Percentiles rank a stretch among this genome's conserved stretches.
Evolutionary conservation across 1,284 basidiomycete species (phyloP).

Genomic region (Moniliophthora roreri): DNA sequence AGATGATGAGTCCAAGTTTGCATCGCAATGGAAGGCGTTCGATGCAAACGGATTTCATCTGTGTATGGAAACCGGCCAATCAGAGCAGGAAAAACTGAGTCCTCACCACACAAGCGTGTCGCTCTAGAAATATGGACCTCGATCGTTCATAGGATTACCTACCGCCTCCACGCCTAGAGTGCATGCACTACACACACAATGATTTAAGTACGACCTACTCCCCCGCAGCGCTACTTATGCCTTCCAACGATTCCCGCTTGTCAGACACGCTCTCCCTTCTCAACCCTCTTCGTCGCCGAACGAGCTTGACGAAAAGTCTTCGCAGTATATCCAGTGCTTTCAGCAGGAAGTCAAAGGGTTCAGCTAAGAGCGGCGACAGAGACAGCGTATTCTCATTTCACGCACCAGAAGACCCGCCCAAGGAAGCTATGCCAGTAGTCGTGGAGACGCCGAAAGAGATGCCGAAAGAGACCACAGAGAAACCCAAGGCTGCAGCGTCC

Average conservation of each 20-base stretch:
- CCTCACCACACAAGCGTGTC: too few relatives aligned
- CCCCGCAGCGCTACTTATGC: not conserved
- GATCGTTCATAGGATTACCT: not conserved
- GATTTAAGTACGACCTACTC: not conserved
- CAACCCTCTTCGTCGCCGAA: slow-evolving; percentile 35
- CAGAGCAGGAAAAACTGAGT: too few relatives aligned
- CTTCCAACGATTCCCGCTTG: slow-evolving; percentile 3
- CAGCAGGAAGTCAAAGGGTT: slow-evolving; percentile 1
- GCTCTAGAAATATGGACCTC: too few relatives aligned
- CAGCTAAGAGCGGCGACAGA: not conserved
- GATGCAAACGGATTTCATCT: too few relatives aligned
- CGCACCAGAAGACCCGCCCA: too few relatives aligned
- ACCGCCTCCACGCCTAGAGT: not conserved
- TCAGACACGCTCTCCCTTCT: slow-evolving; percentile 13
- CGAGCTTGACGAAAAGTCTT: slow-evolving; percentile 38
- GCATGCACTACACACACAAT: slow-evolving; percentile 3
- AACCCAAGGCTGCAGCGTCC: not conserved
- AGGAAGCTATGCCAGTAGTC: too few relatives aligned
- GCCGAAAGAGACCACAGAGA: not conserved
- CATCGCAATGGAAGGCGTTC: not conserved
- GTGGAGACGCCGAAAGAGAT: not conserved
- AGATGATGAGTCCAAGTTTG: not conserved
- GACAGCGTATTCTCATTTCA: too few relatives aligned
- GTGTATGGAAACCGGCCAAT: too few relatives aligned
- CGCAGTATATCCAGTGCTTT: slow-evolving; percentile 29